These are phyloP conservation scores for Aureobasidium pullulans DNA, from an alignment of 2,329 filamentous ascomycete species.

Conservation along the genomic window DNA sequence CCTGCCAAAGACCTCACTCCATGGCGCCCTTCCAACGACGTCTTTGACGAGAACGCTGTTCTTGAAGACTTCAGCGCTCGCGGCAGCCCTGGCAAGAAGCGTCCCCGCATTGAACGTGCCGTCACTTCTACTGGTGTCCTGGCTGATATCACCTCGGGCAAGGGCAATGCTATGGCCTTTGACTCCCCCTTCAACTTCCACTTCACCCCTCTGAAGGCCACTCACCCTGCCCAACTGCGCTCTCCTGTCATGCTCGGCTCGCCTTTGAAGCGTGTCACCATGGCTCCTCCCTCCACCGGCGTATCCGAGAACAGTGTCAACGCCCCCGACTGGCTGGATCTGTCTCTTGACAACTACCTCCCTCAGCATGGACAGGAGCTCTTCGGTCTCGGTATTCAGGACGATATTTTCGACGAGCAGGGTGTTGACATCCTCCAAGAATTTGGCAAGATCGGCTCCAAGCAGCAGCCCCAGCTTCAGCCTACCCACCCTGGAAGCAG, in stretches of 20 bases:
- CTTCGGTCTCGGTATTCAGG: constrained; percentile 48
- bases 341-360: constrained; percentile 19
- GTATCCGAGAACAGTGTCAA: constrained; percentile 5
- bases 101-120: constrained; percentile 55
- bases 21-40: neutral
- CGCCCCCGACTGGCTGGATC: constrained; percentile 18
- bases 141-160: constrained; percentile 50
- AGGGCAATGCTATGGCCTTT: constrained; percentile 19
- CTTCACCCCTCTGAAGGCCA: constrained; percentile 25
- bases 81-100: constrained; percentile 63
- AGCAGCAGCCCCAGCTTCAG: constrained; percentile 2
- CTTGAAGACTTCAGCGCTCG: constrained; percentile 39
- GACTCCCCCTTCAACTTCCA: constrained; percentile 22
- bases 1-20: constrained; percentile 5
- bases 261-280: constrained; percentile 24
- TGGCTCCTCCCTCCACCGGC: constrained; percentile 12
- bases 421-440: constrained; percentile 67
- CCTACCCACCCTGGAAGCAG: neutral
- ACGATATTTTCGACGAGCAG: constrained; percentile 51
- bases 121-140: constrained; percentile 55
- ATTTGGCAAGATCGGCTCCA: constrained; percentile 63
- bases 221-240: constrained; percentile 18
- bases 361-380: constrained; percentile 42
- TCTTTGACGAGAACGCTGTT: constrained; percentile 16
- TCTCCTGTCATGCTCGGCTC: constrained; percentile 26